A percentile compares a stretch with the other conserved stretches of the same genome.
phyloP scores from a whole-genome alignment of 2,329 filamentous ascomycete genomes.

The Colletotrichum abscissum region DNA sequence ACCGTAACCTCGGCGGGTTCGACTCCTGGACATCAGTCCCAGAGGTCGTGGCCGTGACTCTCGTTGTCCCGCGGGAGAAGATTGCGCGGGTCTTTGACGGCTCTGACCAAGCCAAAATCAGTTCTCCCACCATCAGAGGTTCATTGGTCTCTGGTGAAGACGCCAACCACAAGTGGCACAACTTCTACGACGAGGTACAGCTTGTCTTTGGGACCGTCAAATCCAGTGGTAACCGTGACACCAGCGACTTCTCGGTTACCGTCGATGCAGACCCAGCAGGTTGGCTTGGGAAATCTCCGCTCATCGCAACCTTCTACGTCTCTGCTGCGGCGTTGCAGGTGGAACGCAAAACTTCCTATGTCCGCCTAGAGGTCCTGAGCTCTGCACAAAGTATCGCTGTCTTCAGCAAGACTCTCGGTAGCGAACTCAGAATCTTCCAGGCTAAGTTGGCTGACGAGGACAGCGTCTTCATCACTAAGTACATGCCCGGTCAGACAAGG shows the following conservation, averaged over 20 bases:
- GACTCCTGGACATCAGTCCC: slow-evolving; percentile 52
- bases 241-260: slow-evolving; percentile 45
- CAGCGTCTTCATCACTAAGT: slow-evolving; percentile 50
- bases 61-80: slow-evolving; percentile 46
- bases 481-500: slow-evolving; percentile 47
- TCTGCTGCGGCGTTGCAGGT: slow-evolving; percentile 48
- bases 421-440: slow-evolving; percentile 45
- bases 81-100: slow-evolving; percentile 44
- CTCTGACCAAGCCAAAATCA: slow-evolving; percentile 27
- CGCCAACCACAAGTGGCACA: slow-evolving; percentile 44
- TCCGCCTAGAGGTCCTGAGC: slow-evolving; percentile 47
- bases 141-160: slow-evolving; percentile 41
- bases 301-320: slow-evolving; percentile 55
- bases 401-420: slow-evolving; percentile 42
- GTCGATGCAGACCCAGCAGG: slow-evolving; percentile 48
- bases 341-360: slow-evolving; percentile 43
- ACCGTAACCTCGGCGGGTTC: slow-evolving; percentile 42
- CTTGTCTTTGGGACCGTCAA: slow-evolving; percentile 52
- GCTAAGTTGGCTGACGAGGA: slow-evolving; percentile 43
- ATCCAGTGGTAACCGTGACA: slow-evolving; percentile 38
- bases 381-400: slow-evolving; percentile 39
- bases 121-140: slow-evolving; percentile 45
- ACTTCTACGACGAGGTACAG: slow-evolving; percentile 53
- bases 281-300: slow-evolving; percentile 50
- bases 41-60: slow-evolving; percentile 48